phyloP scores from a whole-genome alignment of 495 filamentous ascomycete species.

The Apiosordaria backusii region DNA sequence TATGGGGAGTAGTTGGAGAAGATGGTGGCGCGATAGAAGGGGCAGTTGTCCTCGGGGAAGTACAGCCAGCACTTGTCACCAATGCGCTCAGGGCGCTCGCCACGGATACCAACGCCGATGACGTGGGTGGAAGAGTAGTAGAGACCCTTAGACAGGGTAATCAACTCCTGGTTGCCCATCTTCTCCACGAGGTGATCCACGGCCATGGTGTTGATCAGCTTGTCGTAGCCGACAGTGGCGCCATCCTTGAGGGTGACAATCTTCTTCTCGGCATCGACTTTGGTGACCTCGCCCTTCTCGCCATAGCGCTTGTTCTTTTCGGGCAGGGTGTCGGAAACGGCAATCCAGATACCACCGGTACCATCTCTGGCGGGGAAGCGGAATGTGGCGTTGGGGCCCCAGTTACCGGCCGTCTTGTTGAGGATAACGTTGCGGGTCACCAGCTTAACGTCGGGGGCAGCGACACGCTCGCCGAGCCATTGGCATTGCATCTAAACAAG shows the following conservation, averaged over 20 bases:
- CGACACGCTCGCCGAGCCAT: constrained; percentile 98
- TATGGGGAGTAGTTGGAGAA: constrained; percentile 99
- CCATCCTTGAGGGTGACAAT: constrained; percentile 78
- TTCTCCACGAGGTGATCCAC: constrained; percentile 84
- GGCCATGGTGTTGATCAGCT: constrained; percentile 93
- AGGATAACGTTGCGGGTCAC: constrained; percentile 94
- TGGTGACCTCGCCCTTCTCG: constrained; percentile 75
- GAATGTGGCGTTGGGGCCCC: constrained; percentile 98
- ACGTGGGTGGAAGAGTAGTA: constrained; percentile 98
- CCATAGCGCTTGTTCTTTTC: constrained; percentile 89
- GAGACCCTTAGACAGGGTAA: constrained; percentile 80
- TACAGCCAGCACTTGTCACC: constrained; percentile 99
- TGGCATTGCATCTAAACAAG: constrained; percentile 94
- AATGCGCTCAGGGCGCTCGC: constrained; percentile 88
- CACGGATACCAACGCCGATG: constrained; percentile 92
- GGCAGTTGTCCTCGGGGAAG: constrained; percentile 98
- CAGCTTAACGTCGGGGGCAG: constrained; percentile 92
- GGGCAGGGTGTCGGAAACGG: constrained; percentile 89
- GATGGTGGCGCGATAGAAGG: constrained; percentile 99
- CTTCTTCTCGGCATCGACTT: constrained; percentile 81
- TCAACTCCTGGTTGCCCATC: constrained; percentile 82
- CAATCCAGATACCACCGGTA: constrained; percentile 98
- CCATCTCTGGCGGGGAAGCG: constrained; percentile 94
- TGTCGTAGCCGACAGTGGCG: constrained; percentile 85
- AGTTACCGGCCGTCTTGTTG: constrained; percentile 93